Evolutionary conservation across 768 basidiomycete species (phyloP).

Genomic region (Amanita phalloides): DNA sequence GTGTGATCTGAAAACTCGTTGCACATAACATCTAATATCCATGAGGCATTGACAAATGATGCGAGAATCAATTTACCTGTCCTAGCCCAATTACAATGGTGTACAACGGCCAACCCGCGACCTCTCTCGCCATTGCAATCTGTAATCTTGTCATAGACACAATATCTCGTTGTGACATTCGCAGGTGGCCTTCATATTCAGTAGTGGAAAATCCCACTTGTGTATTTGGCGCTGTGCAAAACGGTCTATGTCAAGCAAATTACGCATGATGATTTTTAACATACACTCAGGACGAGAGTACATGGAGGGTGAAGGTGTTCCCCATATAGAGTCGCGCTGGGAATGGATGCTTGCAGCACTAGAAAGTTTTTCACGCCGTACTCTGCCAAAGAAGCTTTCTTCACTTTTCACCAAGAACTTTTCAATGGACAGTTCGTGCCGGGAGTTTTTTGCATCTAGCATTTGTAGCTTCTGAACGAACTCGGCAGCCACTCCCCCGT

Average conservation of each 20-base stretch:
- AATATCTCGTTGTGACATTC: constrained; percentile 39
- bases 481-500: constrained; percentile 83
- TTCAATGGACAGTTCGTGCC: constrained; percentile 86
- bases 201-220: constrained; percentile 31
- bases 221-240: constrained; percentile 33
- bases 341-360: constrained; percentile 74
- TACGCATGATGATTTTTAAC: constrained; percentile 17
- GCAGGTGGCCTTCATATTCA: constrained; percentile 31
- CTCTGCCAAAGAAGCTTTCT: constrained; percentile 86
- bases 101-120: constrained; percentile 86
- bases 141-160: constrained; percentile 79
- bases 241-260: not conserved
- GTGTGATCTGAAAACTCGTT: constrained; percentile 90
- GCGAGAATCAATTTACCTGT: constrained; percentile 34
- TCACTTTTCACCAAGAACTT: constrained; percentile 86
- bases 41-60: constrained; percentile 6
- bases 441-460: constrained; percentile 79
- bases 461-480: constrained; percentile 79
- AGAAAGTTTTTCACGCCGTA: constrained; percentile 79
- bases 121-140: constrained; percentile 69
- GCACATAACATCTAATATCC: constrained; percentile 65
- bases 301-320: constrained; percentile 51
- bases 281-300: constrained; percentile 71
- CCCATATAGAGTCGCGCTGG: constrained; percentile 75
- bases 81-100: constrained; percentile 82